A percentile compares a stretch with the other conserved stretches of the same genome.
These are phyloP conservation scores for Grosmannia clavigera DNA, from an alignment of 2,329 filamentous ascomycete species.

Conservation along the genomic window DNA sequence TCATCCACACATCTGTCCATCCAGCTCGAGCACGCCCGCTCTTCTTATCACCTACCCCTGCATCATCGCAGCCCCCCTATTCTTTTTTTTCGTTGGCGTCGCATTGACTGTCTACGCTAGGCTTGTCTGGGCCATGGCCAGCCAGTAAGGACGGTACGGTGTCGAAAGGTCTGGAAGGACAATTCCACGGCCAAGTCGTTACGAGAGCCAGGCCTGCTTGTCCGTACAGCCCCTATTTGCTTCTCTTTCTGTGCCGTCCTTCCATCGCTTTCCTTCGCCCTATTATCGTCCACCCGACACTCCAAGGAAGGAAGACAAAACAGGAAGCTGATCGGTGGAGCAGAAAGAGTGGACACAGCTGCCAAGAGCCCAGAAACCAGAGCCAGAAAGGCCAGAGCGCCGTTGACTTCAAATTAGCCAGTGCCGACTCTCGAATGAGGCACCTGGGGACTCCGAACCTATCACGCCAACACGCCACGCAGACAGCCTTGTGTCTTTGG, in stretches of 20 bases:
- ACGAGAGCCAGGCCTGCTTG: neutral
- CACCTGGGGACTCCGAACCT: neutral
- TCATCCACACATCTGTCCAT: neutral
- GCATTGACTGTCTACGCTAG: neutral
- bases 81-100: neutral
- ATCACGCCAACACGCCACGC: too few species aligned
- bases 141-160: neutral
- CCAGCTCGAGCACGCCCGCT: neutral
- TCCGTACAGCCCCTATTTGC: neutral
- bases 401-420: too few species aligned
- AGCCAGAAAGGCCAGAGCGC: too few species aligned
- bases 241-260: too few species aligned
- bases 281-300: too few species aligned
- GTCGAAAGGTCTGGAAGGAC: neutral
- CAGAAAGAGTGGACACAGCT: neutral
- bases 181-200: neutral
- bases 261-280: too few species aligned
- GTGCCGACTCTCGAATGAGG: neutral
- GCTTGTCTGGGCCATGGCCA: neutral
- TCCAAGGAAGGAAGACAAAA: neutral
- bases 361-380: too few species aligned
- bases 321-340: neutral
- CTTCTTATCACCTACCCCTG: neutral
- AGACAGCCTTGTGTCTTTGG: too few species aligned
- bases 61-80: neutral